Evolutionary conservation across 805 yeast species (phyloP), one percentile per base, ranked within the genome.

Genomic region (Priceomyces castillae): DNA sequence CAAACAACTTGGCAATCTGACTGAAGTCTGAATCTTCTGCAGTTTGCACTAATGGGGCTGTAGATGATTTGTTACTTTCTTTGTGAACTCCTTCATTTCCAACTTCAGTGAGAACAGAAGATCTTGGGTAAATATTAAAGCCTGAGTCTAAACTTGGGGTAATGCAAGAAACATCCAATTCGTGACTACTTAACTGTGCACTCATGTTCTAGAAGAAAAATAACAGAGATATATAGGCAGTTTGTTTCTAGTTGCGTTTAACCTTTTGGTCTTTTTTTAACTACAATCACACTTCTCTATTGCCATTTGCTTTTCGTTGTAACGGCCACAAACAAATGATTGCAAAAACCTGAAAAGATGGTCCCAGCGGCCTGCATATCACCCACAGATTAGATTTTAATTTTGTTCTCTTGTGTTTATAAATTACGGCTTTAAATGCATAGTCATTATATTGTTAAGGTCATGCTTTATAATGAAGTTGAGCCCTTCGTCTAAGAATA

Each of bases 321-420:
- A 9, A 16, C 11, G 36, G 19, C 36, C 36, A 33, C 36, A 33
- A 33, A 33, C 22, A 33, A 33, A 33, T 16, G 19, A 33, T 33
- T 33, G 36, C 36, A 33, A 33, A 28, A 28, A 28, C 31, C 31
- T 28, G 31, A 10, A 28, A 28, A 11, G 5, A 28, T 28, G n/a
- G 31, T 28, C 15, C 31, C 31, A n/a, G 31, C 31, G 31, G 31
- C 31, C 31, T 28, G 31, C 31, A 28, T n/a, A 28, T n/a, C 25
- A 22, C 25, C 9, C 25, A 7, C 6, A 6, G 6, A 7, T 22
- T 22, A 6, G 25, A 22, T 22, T 22, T 22, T 7, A 7, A 7
- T 22, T 22, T 22, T 6, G 25, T 9, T 9, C 25, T 22, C 25
- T 22, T 22, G 25, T 22, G 25, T 22, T 22, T 22, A 7, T 7